A percentile compares a stretch with the other conserved stretches of the same genome.
Evolutionary conservation across 2,329 filamentous ascomycete species (phyloP).

Genomic region (Chaetomiaceae sp.): DNA sequence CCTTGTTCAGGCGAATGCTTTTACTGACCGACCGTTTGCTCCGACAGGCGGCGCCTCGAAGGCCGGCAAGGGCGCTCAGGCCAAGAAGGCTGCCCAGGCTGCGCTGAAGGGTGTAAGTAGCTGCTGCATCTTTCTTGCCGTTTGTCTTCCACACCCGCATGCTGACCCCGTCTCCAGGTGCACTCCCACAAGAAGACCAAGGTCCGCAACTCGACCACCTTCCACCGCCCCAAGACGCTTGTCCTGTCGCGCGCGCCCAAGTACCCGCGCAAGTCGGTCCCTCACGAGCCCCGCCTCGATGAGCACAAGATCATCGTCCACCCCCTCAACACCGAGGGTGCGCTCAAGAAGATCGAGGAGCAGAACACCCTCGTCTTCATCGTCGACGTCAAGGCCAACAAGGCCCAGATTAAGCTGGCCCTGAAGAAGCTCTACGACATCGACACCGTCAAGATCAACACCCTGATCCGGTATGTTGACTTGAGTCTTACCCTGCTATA

Average conservation of each 20-base stretch:
- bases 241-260: constrained; percentile 84
- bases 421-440: constrained; percentile 99
- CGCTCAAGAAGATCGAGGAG: constrained; percentile 99
- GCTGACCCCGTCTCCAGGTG: constrained; percentile 31
- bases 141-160: too few relatives aligned
- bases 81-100: constrained; percentile 90
- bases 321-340: constrained; percentile 98
- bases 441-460: constrained; percentile 98
- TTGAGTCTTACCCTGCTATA: too few relatives aligned
- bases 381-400: constrained; percentile 96
- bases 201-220: constrained; percentile 85
- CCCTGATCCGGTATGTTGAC: constrained; percentile 75
- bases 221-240: constrained; percentile 97
- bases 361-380: constrained; percentile 99
- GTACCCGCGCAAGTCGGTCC: constrained; percentile 94
- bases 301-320: constrained; percentile 97
- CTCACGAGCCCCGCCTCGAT: constrained; percentile 84
- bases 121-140: neutral
- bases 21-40: constrained; percentile 45
- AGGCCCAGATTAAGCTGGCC: constrained; percentile 97
- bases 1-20: constrained; percentile 59
- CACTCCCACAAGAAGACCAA: constrained; percentile 80
- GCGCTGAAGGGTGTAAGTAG: constrained; percentile 87
- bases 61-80: constrained; percentile 64
- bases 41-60: constrained; percentile 49